Percentiles rank a stretch among this genome's conserved stretches.
Conservation (phyloP, 2,329 filamentous ascomycete genomes). For the Aspergillus transmontanensis region DNA sequence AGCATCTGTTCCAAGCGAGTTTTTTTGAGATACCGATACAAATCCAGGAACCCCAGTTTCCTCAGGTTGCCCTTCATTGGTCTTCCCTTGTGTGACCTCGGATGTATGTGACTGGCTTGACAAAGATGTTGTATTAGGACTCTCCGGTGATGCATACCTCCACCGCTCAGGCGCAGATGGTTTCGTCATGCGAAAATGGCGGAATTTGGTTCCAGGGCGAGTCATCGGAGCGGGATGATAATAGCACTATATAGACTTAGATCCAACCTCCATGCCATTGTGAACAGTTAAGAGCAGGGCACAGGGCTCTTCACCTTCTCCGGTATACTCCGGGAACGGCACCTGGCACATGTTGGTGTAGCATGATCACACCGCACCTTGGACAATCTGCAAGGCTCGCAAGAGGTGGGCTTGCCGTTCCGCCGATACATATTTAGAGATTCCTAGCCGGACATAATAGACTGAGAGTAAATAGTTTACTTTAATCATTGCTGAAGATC, state of each 20-base stretch:
- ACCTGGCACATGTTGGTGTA: slow-evolving; percentile 4
- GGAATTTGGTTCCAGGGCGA: background rate
- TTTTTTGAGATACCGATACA: background rate
- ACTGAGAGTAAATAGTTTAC: background rate
- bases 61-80: background rate
- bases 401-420: slow-evolving; percentile 7
- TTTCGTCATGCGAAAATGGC: background rate
- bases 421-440: background rate
- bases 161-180: background rate
- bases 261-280: background rate
- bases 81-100: background rate
- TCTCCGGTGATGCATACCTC: background rate
- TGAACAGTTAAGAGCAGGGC: background rate
- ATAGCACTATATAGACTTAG: background rate
- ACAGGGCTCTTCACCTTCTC: background rate
- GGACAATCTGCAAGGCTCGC: slow-evolving; percentile 5
- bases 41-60: background rate
- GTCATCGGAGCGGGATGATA: background rate
- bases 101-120: background rate
- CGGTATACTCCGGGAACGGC: background rate
- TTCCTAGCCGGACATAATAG: background rate
- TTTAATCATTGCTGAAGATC: background rate
- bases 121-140: background rate
- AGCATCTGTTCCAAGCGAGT: background rate
- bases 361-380: slow-evolving; percentile 10